Evolutionary conservation across 2,329 filamentous ascomycete genomes (phyloP).

Genomic region (Diaporthe sp.): DNA sequence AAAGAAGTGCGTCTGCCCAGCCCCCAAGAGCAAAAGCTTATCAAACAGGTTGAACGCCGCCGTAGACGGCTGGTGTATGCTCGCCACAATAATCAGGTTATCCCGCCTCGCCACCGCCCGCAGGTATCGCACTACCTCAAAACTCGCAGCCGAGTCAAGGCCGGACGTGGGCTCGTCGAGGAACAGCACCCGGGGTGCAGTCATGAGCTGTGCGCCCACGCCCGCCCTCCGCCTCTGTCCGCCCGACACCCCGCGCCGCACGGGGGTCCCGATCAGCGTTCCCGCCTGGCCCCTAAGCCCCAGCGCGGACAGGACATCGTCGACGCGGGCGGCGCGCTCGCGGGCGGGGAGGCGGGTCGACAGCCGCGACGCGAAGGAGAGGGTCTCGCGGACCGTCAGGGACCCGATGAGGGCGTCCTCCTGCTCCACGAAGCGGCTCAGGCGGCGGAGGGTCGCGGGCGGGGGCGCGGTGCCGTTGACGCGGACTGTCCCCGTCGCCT

Average conservation of each 20-base stretch:
- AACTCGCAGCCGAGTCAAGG: conserved; percentile 82
- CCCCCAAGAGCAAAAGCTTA: conserved; percentile 80
- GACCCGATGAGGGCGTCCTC: conserved; percentile 88
- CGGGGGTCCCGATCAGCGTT: conserved; percentile 83
- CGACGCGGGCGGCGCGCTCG: conserved; percentile 74
- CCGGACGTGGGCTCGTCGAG: conserved; percentile 89
- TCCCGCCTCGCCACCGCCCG: conserved; percentile 75
- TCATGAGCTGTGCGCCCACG: conserved; percentile 85
- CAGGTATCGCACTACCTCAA: conserved; percentile 82
- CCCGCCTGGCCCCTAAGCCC: conserved; percentile 78
- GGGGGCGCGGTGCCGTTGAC: conserved; percentile 74
- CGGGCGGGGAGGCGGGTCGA: conserved; percentile 62
- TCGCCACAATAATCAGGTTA: conserved; percentile 83
- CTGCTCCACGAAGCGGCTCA: conserved; percentile 87
- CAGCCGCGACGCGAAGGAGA: conserved; percentile 83
- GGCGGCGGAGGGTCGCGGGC: conserved; percentile 68
- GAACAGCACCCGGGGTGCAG: conserved; percentile 84
- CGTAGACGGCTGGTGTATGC: conserved; percentile 88
- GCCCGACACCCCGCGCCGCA: conserved; percentile 86
- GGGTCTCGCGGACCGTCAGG: conserved; percentile 83
- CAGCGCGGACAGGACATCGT: conserved; percentile 78
- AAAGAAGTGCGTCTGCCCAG: conserved; percentile 80
- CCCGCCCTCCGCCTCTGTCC: conserved; percentile 87
- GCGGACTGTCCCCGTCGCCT: conserved; percentile 66
- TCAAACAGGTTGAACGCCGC: conserved; percentile 86